Conservation (phyloP, 768 basidiomycete genomes). For the Dendrothele bispora region DNA sequence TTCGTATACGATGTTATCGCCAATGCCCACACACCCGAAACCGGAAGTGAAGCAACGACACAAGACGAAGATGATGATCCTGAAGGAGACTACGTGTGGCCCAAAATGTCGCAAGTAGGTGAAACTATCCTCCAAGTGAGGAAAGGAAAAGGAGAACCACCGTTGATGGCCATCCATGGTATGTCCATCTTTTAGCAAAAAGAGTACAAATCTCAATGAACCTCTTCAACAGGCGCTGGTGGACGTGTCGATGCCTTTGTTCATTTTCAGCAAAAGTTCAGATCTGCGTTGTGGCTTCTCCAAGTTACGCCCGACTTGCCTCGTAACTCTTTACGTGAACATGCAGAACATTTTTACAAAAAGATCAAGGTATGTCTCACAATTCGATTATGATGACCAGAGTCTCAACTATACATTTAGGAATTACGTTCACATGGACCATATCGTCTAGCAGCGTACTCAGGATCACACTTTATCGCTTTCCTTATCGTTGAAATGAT, state of each 20-base stretch:
- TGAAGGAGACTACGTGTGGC: background rate
- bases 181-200: no score
- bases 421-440: background rate
- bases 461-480: background rate
- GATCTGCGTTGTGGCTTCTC: constrained; percentile 3
- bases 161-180: constrained; percentile 7
- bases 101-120: background rate
- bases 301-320: constrained; percentile 1
- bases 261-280: constrained; percentile 3
- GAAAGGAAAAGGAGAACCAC: constrained; percentile 6
- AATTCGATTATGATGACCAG: background rate
- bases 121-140: constrained; percentile 1
- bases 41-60: background rate
- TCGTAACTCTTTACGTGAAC: background rate
- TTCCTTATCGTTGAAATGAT: background rate
- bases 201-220: no score
- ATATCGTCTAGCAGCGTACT: background rate
- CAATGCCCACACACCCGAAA: background rate
- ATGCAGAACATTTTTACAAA: background rate
- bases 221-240: background rate
- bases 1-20: background rate
- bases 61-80: background rate
- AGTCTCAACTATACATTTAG: background rate
- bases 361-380: background rate
- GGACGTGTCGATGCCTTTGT: background rate